Evolutionary conservation across 306 rosid species (phyloP), one percentile per base, ranked within the genome.

Genomic region (Luffa acutangula): DNA sequence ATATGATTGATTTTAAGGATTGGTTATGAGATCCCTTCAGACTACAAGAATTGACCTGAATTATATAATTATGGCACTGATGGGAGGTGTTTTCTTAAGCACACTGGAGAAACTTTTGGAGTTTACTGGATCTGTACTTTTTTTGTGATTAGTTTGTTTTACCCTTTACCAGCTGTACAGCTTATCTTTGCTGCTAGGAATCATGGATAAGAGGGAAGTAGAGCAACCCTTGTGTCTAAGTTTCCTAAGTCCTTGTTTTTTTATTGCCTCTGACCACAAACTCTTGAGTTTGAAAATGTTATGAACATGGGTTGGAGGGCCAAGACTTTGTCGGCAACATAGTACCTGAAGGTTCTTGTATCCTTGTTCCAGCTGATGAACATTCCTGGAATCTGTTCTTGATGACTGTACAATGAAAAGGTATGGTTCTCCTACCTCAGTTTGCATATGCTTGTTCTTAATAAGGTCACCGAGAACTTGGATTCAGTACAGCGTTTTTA

Each of bases 281-380:
- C 31, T 33, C 56, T 31, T 14, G 78, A 74, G 45, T 74, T 74
- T 13, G 76, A 31, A 74, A 51, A 74, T 51, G 14, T 15, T 74
- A 18, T 31, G 51, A 43, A 48, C 58, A 21, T 48, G 63, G 64
- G 45, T 75, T 49, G 33, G 49, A 75, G 60, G 64, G 49, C 17
- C 33, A 36, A 9, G 34, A 8, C 62, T 51, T 48, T 75, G 48
- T 75, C 62, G 9, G 33, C 63, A 15, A 52, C 31, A 34, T 75
- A 52, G 46, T 75, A 17, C 78, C 78, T 67, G 49, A 75, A 75
- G 42, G 52, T 75, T 52, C 46, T 34, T 52, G 46, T 34, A 74
- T 34, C 63, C 9, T 49, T 74, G 46, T 75, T 75, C 64, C 78
- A 75, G 78, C 78, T 36, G 78, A 53, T 75, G 78, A 75, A n/a